Evolutionary conservation across 768 basidiomycete species (phyloP).

Genomic region (Xerocomus spinulosus): DNA sequence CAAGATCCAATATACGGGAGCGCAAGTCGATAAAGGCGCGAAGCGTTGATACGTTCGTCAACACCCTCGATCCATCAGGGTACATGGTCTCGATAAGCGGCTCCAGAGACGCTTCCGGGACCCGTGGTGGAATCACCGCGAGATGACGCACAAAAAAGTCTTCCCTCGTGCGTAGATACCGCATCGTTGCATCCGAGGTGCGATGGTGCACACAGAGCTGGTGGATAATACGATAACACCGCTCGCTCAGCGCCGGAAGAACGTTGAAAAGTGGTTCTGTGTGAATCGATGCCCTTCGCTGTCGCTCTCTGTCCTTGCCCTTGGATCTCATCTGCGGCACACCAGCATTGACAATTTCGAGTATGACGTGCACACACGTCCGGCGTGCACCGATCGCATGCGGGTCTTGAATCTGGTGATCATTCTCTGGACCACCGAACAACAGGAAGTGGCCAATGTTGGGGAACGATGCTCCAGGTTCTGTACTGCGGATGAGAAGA

Average conservation of each 20-base stretch:
- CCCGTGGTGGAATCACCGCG: conserved; percentile 64
- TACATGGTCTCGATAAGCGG: conserved; percentile 59
- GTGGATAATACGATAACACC: conserved; percentile 76
- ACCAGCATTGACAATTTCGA: conserved; percentile 71
- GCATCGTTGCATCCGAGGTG: conserved; percentile 75
- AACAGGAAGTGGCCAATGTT: conserved; percentile 87
- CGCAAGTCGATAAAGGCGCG: conserved; percentile 77
- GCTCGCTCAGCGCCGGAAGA: conserved; percentile 78
- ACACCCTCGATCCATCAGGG: conserved; percentile 62
- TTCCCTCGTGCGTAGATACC: conserved; percentile 83
- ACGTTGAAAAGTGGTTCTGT: conserved; percentile 53
- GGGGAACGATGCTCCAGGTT: conserved; percentile 57
- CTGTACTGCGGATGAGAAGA: conserved; percentile 74
- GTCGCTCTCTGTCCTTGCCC: conserved; percentile 35
- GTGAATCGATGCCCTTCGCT: conserved; percentile 25
- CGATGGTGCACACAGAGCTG: conserved; percentile 84
- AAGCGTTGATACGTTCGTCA: conserved; percentile 63
- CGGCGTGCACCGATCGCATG: conserved; percentile 63
- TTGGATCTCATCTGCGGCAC: conserved; percentile 53
- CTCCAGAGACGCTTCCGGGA: conserved; percentile 46
- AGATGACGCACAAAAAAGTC: conserved; percentile 88
- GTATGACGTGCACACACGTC: conserved; percentile 76
- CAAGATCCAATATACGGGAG: conserved; percentile 79
- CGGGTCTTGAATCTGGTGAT: conserved; percentile 72
- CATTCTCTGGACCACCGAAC: conserved; percentile 58